phyloP scores from a whole-genome alignment of 1,284 basidiomycete species.

The Ustilago sp. region DNA sequence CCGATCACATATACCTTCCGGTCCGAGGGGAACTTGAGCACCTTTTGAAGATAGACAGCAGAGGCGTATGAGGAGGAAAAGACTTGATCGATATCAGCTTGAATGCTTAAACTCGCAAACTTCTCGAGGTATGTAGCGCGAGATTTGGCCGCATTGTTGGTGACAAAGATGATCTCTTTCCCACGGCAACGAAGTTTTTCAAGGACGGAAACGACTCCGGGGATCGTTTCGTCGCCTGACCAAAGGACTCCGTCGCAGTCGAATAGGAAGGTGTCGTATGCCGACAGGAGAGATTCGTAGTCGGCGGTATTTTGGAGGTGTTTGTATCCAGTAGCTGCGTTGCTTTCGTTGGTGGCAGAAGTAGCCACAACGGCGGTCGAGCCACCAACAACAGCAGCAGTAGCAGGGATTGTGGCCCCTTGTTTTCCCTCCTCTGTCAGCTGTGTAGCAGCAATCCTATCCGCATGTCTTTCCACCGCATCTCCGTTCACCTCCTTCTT shows the following conservation, averaged over 20 bases:
- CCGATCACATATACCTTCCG: slow-evolving; percentile 98
- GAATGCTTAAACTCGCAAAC: slow-evolving; percentile 88
- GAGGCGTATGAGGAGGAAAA: slow-evolving; percentile 95
- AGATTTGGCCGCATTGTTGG: slow-evolving; percentile 97
- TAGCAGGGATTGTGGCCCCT: slow-evolving; percentile 24
- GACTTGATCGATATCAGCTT: slow-evolving; percentile 85
- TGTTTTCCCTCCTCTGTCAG: slow-evolving; percentile 5
- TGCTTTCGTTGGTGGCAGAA: neutral
- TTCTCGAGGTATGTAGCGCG: slow-evolving; percentile 86
- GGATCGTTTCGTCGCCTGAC: slow-evolving; percentile 78
- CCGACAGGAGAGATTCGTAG: slow-evolving; percentile 52
- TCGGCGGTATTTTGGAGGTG: slow-evolving; percentile 43
- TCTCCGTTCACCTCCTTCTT: slow-evolving; percentile 14
- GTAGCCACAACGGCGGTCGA: slow-evolving; percentile 10
- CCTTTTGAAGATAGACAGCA: slow-evolving; percentile 89
- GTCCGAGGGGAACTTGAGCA: slow-evolving; percentile 86
- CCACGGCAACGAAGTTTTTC: slow-evolving; percentile 72
- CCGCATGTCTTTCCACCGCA: slow-evolving; percentile 36
- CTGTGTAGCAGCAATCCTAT: slow-evolving; percentile 37
- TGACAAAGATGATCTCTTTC: slow-evolving; percentile 92
- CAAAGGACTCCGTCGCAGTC: slow-evolving; percentile 91
- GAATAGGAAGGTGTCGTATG: slow-evolving; percentile 68
- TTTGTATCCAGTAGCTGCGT: slow-evolving; percentile 33
- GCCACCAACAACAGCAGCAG: slow-evolving; percentile 18
- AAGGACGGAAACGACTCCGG: slow-evolving; percentile 70